Conservation (phyloP, 1,139 yeast genomes). For the Pichia sp. region DNA sequence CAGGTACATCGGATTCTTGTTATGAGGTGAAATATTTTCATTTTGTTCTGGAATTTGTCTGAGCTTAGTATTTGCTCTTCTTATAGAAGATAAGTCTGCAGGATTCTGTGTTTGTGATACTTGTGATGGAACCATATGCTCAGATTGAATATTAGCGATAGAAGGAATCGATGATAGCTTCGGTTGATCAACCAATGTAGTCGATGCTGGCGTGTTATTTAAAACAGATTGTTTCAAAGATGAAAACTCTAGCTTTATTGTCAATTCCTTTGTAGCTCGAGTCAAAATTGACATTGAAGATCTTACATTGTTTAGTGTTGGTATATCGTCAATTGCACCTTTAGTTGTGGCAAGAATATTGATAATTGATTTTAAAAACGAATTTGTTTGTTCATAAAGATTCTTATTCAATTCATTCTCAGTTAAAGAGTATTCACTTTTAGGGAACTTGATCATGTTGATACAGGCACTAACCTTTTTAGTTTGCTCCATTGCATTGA, state of each 20-base stretch:
- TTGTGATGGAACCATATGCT: conserved; percentile 2
- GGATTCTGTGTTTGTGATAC: conserved; percentile 5
- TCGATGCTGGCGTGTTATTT: conserved; percentile 12
- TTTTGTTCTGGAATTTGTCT: conserved; percentile 12
- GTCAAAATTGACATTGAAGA: conserved; percentile 76
- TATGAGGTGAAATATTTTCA: conserved; percentile 1
- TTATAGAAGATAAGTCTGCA: conserved; percentile 1
- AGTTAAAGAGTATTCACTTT: conserved; percentile 36
- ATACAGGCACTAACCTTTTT: conserved; percentile 56
- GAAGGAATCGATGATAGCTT: conserved; percentile 29
- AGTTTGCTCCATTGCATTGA: conserved; percentile 73
- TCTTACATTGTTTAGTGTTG: conserved; percentile 71
- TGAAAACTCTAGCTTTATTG: conserved; percentile 65
- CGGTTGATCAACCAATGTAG: conserved; percentile 24
- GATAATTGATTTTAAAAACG: conserved; percentile 75
- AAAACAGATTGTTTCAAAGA: conserved; percentile 36
- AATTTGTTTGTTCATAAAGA: conserved; percentile 84
- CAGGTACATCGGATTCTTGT: conserved; percentile 18
- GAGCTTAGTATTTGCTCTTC: conserved; percentile 5
- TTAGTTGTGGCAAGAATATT: conserved; percentile 79
- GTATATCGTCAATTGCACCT: conserved; percentile 71
- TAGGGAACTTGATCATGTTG: conserved; percentile 32
- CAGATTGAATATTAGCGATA: conserved; percentile 21
- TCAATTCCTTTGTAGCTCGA: conserved; percentile 83
- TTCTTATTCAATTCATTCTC: conserved; percentile 52